Conservation (phyloP, 441 rosid genomes). For the Bocquillonia castaneifolia region DNA sequence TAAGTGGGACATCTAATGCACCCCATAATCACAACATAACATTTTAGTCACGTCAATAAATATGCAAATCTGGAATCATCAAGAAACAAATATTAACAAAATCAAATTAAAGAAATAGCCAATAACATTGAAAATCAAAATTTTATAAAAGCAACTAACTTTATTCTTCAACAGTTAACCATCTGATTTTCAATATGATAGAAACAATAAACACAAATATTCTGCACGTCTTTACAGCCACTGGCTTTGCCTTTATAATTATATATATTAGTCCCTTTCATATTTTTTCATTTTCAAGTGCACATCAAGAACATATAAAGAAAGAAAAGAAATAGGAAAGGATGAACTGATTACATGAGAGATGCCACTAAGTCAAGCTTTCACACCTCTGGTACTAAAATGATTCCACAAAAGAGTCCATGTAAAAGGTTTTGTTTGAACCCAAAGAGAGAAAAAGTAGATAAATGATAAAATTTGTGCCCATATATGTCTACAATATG, state of each 20-base stretch:
- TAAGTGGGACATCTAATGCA: conserved; percentile 19
- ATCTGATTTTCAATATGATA: conserved; percentile 7
- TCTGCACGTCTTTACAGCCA: conserved; percentile 15
- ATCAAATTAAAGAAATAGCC: neutral
- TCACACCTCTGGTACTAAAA: conserved; percentile 14
- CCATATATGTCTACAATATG: too few relatives aligned
- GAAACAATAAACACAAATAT: conserved; percentile 2
- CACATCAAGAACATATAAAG: conserved; percentile 12
- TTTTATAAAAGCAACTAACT: conserved; percentile 6
- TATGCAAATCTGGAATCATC: conserved; percentile 14
- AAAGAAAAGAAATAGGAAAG: too few relatives aligned
- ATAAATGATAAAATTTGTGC: too few relatives aligned
- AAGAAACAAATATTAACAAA: neutral
- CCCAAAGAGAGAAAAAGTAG: too few relatives aligned
- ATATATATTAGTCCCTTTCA: neutral
- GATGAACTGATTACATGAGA: neutral
- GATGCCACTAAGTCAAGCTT: conserved; percentile 13
- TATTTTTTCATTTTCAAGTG: neutral
- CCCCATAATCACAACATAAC: conserved; percentile 19
- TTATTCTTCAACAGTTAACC: neutral
- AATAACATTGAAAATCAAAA: conserved; percentile 10
- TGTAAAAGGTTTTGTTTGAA: too few relatives aligned
- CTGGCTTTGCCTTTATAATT: neutral
- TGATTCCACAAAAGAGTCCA: conserved; percentile 5
- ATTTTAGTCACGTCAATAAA: conserved; percentile 3